Evolutionary conservation across 805 yeast genomes (phyloP), one percentile per base, ranked within the genome.

Genomic region (Candida khao-thaluensis): DNA sequence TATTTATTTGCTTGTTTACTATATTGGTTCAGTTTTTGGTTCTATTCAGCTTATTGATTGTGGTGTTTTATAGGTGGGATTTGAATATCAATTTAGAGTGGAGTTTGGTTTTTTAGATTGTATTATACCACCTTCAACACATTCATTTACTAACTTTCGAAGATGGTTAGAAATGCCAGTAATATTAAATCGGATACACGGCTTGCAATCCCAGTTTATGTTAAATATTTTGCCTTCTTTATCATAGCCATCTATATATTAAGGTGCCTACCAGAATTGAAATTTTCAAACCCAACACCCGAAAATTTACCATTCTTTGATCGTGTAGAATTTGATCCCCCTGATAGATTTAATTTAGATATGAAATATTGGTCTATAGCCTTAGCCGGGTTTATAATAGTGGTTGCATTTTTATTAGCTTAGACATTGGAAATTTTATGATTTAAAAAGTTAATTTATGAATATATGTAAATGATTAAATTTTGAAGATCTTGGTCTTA

Each of bases 271-370:
- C 23, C 32, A 11, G 23, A 29, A 11, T 5, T 29, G 2, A 29
- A n/a, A 5, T 11, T 29, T 3, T 29, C 32, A 7, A 29, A 11
- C n/a, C 32, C 32, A 3, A 9, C 9, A 3, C 32, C 22, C 11
- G 32, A 29, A 17, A 3, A 17, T n/a, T 17, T 21, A 21, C 33
- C 30, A 12, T 21, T 37, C 14, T 59, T 60, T 36, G 49, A 48
- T 8, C 48, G 44, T 4, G 52, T 58, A 33, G 48, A 47, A 25
- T 58, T 48, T 24, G 56, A 57, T 15, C 66, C 67, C 1, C 35
- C 22, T 5, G 67, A 61, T 17, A 41, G 70, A 26, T 64, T 62
- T 38, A 46, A 54, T 30, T 41, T 49, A 12, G 60, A 49, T 12
- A 52, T 48, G 33, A 35, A 56, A 17, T 51, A 53, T 40, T 46